Evolutionary conservation across 2,329 filamentous ascomycete genomes (phyloP).

Genomic region (Exophiala lecanii-corni): DNA sequence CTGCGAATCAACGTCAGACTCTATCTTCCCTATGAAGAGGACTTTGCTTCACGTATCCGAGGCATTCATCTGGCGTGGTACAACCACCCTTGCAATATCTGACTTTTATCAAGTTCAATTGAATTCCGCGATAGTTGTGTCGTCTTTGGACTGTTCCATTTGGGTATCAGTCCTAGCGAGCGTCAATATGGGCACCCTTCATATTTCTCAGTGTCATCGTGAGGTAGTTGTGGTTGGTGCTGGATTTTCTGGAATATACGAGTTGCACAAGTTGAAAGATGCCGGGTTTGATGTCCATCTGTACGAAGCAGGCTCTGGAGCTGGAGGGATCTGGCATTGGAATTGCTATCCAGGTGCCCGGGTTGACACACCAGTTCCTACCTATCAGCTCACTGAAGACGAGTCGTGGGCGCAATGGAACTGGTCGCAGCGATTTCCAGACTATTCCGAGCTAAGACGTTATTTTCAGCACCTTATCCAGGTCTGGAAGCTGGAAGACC

Average conservation of each 20-base stretch:
- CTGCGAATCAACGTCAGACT: no score
- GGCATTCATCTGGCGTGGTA: no score
- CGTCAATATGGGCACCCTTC: neutral
- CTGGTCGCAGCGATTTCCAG: conserved; percentile 13
- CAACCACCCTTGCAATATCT: no score
- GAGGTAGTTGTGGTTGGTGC: conserved; percentile 28
- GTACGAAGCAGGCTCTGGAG: conserved; percentile 46
- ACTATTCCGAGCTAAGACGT: conserved; percentile 2
- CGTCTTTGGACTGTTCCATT: no score
- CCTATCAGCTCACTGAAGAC: conserved; percentile 45
- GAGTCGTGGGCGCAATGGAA: conserved; percentile 38
- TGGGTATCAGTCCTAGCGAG: no score
- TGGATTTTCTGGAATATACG: conserved; percentile 42
- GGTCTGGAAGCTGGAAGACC: conserved; percentile 4
- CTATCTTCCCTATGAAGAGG: no score
- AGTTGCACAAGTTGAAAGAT: conserved; percentile 49
- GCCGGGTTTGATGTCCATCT: conserved; percentile 45
- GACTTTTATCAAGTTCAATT: no score
- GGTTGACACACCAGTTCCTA: conserved; percentile 44
- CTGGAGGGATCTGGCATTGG: conserved; percentile 34
- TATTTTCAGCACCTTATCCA: conserved; percentile 9
- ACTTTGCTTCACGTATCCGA: no score
- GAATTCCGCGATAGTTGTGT: no score
- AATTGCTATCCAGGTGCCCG: conserved; percentile 38
- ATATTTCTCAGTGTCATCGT: neutral